Percentiles rank a stretch among this genome's conserved stretches.
Conservation (phyloP, 352 stramenopile species). For the Globisporangium rhizosaccharum region DNA sequence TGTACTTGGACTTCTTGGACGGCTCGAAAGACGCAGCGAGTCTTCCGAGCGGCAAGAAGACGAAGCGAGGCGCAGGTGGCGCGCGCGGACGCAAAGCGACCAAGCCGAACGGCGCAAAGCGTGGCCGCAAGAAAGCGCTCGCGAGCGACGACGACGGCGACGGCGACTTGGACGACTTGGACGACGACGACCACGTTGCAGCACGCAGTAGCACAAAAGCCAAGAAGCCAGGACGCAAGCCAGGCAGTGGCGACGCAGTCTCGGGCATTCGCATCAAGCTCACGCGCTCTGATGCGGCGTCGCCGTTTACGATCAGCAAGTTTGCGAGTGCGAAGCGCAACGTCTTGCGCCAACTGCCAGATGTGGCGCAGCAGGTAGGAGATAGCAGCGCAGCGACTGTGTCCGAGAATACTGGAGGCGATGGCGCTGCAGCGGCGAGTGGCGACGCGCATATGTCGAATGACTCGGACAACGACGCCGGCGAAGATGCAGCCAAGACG, state of each 20-base stretch:
- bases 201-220: conserved; percentile 13
- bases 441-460: conserved; percentile 24
- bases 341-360: conserved; percentile 40
- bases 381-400: conserved; percentile 16
- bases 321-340: conserved; percentile 31
- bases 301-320: conserved; percentile 33
- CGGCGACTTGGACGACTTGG: conserved; percentile 40
- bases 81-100: conserved; percentile 25
- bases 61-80: conserved; percentile 9
- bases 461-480: conserved; percentile 24
- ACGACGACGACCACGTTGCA: conserved; percentile 31
- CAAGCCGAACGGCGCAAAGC: conserved; percentile 32
- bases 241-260: conserved; percentile 5
- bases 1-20: conserved; percentile 85
- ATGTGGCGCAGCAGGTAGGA: neutral
- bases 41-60: conserved; percentile 20
- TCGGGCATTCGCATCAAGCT: conserved; percentile 40
- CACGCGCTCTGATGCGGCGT: conserved; percentile 14
- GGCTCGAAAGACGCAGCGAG: conserved; percentile 44
- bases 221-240: conserved; percentile 26
- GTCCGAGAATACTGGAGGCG: neutral
- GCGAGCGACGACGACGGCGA: conserved; percentile 48
- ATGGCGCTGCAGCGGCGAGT: conserved; percentile 14
- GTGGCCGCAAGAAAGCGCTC: conserved; percentile 27
- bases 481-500: conserved; percentile 7